Base-by-base conservation (phyloP, 805 yeast species). In the Komagataella phaffii region DNA sequence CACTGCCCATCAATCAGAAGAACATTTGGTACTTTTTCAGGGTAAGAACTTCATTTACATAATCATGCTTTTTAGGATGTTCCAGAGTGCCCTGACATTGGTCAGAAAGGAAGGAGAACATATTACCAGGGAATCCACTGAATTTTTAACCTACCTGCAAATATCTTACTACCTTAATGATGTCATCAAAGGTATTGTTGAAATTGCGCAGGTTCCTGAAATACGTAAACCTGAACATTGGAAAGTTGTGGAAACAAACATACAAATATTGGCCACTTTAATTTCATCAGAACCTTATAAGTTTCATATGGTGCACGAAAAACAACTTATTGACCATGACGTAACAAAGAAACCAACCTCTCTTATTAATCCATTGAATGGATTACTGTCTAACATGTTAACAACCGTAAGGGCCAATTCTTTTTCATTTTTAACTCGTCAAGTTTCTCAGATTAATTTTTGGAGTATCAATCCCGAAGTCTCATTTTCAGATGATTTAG, bases 101-200 rank as follows among this genome's bases (percentile, higher is more conserved):
- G 69, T 63, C 52, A 72, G 88, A 53, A 81, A 81, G 55, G 70
- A 71, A 47, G 91, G 88, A 8, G 83, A 80, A 6, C 91, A 85
- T 65, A 86, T 83, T 30, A 76, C 77, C 52, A 71, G 70, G 50
- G 88, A 84, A 58, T 69, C 71, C 45, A 68, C 68, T 24, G 77
- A 72, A 46, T 81, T 73, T 56, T 68, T 72, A 17, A 62, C 74
- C 1, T 81, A 81, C 56, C 67, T 75, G 49, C 75, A 74, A 52
- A 71, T 58, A 30, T 30, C 40, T 30, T 30, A 30, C 40, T 30
- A 30, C 14, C 40, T 30, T 5, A 30, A 30, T 30, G 40, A 30
- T 8, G 12, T 30, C 14, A 30, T 30, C 14, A 30, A 30, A 30
- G 40, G 40, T 30, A 30, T 30, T 10, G 1, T 60, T 61, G 51